Evolutionary conservation across 208 protist genomes (phyloP).

Genomic region (Naegleria gruberi): DNA sequence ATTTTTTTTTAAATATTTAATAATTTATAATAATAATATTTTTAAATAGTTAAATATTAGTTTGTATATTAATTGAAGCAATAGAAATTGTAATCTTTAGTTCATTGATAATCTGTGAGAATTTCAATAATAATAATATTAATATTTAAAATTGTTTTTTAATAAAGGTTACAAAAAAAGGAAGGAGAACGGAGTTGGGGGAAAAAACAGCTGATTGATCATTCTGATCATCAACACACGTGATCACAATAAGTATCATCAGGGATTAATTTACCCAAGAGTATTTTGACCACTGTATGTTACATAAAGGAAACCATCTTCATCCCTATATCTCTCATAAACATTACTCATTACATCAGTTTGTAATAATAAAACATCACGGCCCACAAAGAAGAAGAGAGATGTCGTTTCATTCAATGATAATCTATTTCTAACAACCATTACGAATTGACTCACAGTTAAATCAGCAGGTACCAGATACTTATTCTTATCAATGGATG

Average conservation of each 20-base stretch:
- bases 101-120: no score
- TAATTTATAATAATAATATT: neutral
- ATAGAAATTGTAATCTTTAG: no score
- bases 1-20: neutral
- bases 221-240: no score
- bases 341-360: slow-evolving; percentile 40
- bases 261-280: slow-evolving; percentile 46
- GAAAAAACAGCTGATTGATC: no score
- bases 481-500: slow-evolving; percentile 58
- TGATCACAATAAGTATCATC: no score
- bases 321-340: slow-evolving; percentile 51
- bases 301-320: slow-evolving; percentile 46
- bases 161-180: no score
- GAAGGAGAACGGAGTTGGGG: no score
- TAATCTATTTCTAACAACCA: slow-evolving; percentile 59
- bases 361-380: slow-evolving; percentile 39
- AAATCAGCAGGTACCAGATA: slow-evolving; percentile 30
- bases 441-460: slow-evolving; percentile 57
- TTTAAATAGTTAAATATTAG: neutral
- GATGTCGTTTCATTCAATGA: slow-evolving; percentile 51
- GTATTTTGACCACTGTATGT: slow-evolving; percentile 41
- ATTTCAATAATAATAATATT: no score
- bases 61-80: neutral
- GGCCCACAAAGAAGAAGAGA: slow-evolving; percentile 64
- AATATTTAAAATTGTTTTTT: no score